Base-by-base conservation (phyloP, 208 protist genomes). In the Borovskyia barvae region DNA sequence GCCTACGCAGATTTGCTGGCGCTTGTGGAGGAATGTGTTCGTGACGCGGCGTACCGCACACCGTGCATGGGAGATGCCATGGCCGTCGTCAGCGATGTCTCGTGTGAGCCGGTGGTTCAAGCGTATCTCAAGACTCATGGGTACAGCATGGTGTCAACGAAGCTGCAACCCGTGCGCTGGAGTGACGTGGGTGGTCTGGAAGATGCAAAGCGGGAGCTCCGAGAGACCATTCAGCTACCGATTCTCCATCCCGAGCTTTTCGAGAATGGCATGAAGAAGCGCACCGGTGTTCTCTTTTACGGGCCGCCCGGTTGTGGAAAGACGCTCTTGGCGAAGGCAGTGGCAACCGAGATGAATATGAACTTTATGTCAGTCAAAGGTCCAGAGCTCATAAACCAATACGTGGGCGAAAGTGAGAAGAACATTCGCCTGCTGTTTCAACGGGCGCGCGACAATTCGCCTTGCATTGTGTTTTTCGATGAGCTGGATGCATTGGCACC, bases 321-420 rank as follows among this genome's bases (percentile, higher is more conserved):
- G 72, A 97, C 93, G 41, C 74, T 97, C 3, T 64, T 97, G 8
- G 93, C 93, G 22, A 97, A 97, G 66, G 93, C 90, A 1, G 90
- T 97, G 5, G 93, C 93, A 7, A 97, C 90, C 0, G 90, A 97
- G 74, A 94, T 94, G 82, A 86, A 87, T 53, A 86, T 97, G 76
- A 95, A 95, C 64, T 97, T 97, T 48, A 94, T 97, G 72, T 88
- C 83, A 0, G 93, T 97, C n/a, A 97, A 97, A 66, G 93, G 95
- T 0, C 95, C 95, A 0, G 93, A 98, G 75, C 75, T 98, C 33
- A 94, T 98, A 45, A 97, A 97, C 41, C 87, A 92, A 75, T 97
- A 97, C 63, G 88, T 97, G 1, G 94, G 94, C 11, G 92, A 97
- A 68, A 95, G 85, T 33, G 94, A 97, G 61, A 62, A 60, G 26